Percentiles rank a stretch among this genome's conserved stretches.
Evolutionary conservation across 805 yeast genomes (phyloP).

Genomic region (Wickerhamomyces bovis): DNA sequence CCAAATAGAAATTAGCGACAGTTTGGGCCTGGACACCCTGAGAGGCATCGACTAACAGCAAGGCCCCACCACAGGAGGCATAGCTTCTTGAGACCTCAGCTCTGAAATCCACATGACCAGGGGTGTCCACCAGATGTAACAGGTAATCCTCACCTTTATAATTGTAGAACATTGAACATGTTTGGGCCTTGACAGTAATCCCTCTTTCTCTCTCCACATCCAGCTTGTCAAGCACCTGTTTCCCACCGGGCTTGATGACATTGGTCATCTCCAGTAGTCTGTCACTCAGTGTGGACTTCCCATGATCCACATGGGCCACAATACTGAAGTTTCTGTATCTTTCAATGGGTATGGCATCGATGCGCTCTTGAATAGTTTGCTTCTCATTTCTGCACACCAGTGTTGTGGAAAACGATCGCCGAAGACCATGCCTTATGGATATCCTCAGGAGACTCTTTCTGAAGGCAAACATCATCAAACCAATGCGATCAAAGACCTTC

Average conservation of each 20-base stretch:
- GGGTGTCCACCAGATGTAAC: slow-evolving; percentile 90
- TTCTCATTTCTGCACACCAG: background rate
- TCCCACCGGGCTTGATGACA: slow-evolving; percentile 76
- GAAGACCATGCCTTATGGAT: background rate
- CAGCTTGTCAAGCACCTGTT: slow-evolving; percentile 82
- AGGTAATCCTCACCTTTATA: slow-evolving; percentile 67
- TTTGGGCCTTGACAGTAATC: slow-evolving; percentile 94
- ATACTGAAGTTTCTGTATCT: slow-evolving; percentile 87
- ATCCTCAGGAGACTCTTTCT: background rate
- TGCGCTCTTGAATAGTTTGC: slow-evolving; percentile 41
- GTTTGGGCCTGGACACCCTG: slow-evolving; percentile 98
- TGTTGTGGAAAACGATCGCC: background rate
- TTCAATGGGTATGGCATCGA: slow-evolving; percentile 73
- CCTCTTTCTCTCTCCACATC: slow-evolving; percentile 97
- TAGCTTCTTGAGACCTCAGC: slow-evolving; percentile 91
- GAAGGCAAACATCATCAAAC: background rate
- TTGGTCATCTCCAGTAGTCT: slow-evolving; percentile 83
- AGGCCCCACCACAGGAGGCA: slow-evolving; percentile 94
- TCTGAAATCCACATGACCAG: slow-evolving; percentile 96
- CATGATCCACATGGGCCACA: slow-evolving; percentile 94
- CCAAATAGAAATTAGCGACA: slow-evolving; percentile 92
- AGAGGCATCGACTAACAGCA: slow-evolving; percentile 84
- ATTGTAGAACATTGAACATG: slow-evolving; percentile 86
- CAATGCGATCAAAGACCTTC: background rate
- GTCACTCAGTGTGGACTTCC: slow-evolving; percentile 85